Base-by-base conservation (phyloP, 2,329 filamentous ascomycete genomes). In the Apiospora sp. region DNA sequence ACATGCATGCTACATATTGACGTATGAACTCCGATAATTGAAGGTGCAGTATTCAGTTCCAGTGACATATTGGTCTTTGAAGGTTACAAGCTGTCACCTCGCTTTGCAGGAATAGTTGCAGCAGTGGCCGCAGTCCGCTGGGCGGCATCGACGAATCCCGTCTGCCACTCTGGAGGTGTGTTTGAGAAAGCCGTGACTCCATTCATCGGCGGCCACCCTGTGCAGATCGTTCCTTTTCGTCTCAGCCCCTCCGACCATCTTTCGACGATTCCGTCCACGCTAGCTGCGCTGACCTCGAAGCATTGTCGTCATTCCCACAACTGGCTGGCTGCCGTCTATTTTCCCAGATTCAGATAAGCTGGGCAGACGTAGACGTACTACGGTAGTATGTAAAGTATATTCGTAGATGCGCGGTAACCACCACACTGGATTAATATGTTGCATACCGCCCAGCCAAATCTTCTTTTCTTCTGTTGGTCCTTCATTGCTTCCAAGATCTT, bases 71-170 rank as follows among this genome's bases (percentile, higher is more conserved):
- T 61, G 30, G 19, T 22, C 27, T 61, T 7, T 61, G 13, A 22
- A 61, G 30, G 54, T 61, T 64, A 41, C 30, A n/a, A 64, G 58
- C 58, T 24, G 30, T 1, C 13, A 10, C 44, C 16, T 41, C 58
- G 22, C 4, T 5, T 34, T 64, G 58, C 58, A 64, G 58, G 41
- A 41, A 34, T 14, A 8, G 22, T 30, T 30, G 27, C 27, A 30
- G 27, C 27, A 30, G 27, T 30, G 2, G 27, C 27, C 2, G 27
- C 27, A 30, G 27, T 30, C 27, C 27, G 27, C 27, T 30, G 14
- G 16, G 44, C 58, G 58, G 30, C 34, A n/a, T 64, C 58, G 58
- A 64, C 58, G 58, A 64, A 64, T 64, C 58, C 58, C 58, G 58
- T 64, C 34, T 34, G 19, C 58, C 4, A n/a, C 5, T n/a, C 34